Evolutionary conservation across 1,139 yeast species (phyloP), one percentile per base, ranked within the genome.

Genomic region (Zygosaccharomyces sapae): DNA sequence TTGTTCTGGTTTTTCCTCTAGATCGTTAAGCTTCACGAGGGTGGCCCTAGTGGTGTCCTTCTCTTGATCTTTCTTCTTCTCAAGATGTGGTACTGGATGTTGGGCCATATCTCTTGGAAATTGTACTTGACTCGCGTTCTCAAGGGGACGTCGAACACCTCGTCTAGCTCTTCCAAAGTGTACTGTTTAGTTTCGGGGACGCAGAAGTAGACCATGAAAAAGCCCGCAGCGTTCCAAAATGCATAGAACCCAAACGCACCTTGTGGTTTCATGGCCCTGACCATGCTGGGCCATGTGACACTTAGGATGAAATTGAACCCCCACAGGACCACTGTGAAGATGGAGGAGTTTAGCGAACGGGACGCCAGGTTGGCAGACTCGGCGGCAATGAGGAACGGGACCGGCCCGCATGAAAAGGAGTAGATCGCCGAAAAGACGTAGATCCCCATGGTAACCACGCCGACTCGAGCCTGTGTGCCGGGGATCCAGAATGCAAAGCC

Each of bases 181-280:
- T 80, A 72, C 18, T 80, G 78, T 66, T 82, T 81, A 12, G 89
- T 82, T 62, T 83, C 89, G 1, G 88, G 86, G 44, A 82, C 69
- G 68, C 80, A 74, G 76, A 82, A 79, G 50, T 81, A 69, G 2
- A 81, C 87, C 62, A 82, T 57, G 69, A 81, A 78, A 71, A 81
- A 85, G 0, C 92, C 94, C 46, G 83, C 72, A 46, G 84, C 61
- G 63, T 87, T 87, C 92, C 95, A 85, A 9, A 85, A 95, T 1
- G 95, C 95, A 60, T 86, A 87, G 76, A 81, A 87, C 10, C 92
- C 88, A 65, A 88, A 88, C 2, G 95, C 95, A 64, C 96, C 96
- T 53, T 83, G 86, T 3, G 87, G 76, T 43, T 77, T 79, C 69
- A 87, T 81, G 0, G 85, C 81, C 44, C 70, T 75, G 51, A 76